Evolutionary conservation across 1,139 yeast species (phyloP).

Genomic region (Magnusiomyces paraingens): DNA sequence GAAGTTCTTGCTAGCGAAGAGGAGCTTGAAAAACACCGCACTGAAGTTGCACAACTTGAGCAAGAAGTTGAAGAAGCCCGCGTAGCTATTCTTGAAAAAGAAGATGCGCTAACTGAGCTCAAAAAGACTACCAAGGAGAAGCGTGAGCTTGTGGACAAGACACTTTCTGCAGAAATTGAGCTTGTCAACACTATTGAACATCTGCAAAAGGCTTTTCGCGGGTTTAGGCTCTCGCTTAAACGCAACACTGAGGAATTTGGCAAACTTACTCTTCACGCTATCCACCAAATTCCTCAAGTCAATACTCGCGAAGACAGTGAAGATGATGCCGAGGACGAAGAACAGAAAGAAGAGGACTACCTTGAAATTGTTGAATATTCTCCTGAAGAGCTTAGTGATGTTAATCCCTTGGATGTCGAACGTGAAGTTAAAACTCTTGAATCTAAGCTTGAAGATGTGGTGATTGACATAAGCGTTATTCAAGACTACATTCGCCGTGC

Average conservation of each 20-base stretch:
- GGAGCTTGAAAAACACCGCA: constrained; percentile 21
- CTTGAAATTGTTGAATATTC: constrained; percentile 32
- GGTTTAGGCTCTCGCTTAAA: constrained; percentile 38
- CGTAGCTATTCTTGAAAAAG: constrained; percentile 31
- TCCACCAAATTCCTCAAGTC: constrained; percentile 23
- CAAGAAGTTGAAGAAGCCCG: constrained; percentile 33
- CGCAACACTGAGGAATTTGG: constrained; percentile 29
- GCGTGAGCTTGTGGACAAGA: constrained; percentile 49
- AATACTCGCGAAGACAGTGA: constrained; percentile 8
- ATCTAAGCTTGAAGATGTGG: constrained; percentile 49
- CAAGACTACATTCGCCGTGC: constrained; percentile 69
- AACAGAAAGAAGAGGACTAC: constrained; percentile 17
- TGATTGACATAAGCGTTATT: constrained; percentile 67
- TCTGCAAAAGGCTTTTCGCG: constrained; percentile 40
- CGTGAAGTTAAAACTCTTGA: constrained; percentile 52
- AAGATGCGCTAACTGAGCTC: constrained; percentile 36
- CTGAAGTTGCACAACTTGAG: constrained; percentile 21
- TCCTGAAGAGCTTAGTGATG: constrained; percentile 46
- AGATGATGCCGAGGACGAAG: constrained; percentile 16
- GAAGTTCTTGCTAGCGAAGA: constrained; percentile 34
- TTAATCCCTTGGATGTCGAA: constrained; percentile 48
- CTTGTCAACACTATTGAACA: constrained; percentile 60
- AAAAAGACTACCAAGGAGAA: constrained; percentile 46
- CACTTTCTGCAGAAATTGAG: constrained; percentile 66
- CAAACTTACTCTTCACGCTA: constrained; percentile 27